These are phyloP conservation scores for Trametes elegans DNA, from an alignment of 768 basidiomycete genomes.

Conservation along the genomic window DNA sequence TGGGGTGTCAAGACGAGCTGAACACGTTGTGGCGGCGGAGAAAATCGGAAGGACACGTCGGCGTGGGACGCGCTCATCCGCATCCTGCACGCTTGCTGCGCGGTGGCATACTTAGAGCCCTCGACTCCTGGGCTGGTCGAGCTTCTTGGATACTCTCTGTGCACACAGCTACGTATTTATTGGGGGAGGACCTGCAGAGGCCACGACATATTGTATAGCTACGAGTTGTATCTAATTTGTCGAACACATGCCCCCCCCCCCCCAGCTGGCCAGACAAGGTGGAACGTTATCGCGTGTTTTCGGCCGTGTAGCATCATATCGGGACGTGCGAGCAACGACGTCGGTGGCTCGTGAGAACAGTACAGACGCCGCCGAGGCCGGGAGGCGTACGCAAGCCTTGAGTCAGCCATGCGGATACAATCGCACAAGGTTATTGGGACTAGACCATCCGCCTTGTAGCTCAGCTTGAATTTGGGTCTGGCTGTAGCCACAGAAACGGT, in stretches of 20 bases:
- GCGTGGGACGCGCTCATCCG: not conserved
- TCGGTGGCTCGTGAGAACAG: constrained; percentile 8
- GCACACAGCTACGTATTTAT: not conserved
- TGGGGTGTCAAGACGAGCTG: constrained; percentile 50
- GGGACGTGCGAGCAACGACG: not conserved
- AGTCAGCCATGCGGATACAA: not conserved
- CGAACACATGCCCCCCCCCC: too few relatives aligned
- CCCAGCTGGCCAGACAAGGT: not conserved
- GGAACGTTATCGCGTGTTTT: not conserved
- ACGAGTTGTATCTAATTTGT: not conserved
- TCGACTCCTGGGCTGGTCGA: too few relatives aligned
- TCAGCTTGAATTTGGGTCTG: not conserved
- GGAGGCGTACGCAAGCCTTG: constrained; percentile 4
- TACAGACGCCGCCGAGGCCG: constrained; percentile 4
- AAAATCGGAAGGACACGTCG: not conserved
- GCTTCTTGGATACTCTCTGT: not conserved
- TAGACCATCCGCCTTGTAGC: not conserved
- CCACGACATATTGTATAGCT: too few relatives aligned
- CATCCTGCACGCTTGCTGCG: too few relatives aligned
- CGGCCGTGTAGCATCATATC: not conserved
- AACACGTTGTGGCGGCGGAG: not conserved
- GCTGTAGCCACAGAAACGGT: too few relatives aligned
- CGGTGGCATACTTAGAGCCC: too few relatives aligned
- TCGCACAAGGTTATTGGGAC: not conserved
- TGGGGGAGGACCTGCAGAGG: too few relatives aligned